Conservation (phyloP, 495 filamentous ascomycete species). For the Opeltia flavorubescens region DNA sequence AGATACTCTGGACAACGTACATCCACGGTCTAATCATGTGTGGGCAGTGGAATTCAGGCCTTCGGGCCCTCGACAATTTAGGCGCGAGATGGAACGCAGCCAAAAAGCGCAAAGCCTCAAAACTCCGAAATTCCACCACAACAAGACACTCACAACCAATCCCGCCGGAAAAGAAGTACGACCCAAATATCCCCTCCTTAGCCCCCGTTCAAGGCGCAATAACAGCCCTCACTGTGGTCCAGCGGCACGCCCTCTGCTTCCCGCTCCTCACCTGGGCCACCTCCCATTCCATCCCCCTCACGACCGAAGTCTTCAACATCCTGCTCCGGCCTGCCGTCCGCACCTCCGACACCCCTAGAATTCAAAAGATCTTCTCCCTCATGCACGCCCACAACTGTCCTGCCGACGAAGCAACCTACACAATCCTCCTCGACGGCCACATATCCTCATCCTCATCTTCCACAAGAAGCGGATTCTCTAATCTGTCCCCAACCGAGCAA, state of each 20-base stretch:
- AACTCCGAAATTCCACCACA: not conserved
- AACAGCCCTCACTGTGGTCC: constrained; percentile 30
- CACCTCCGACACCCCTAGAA: constrained; percentile 21
- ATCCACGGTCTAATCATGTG: constrained; percentile 43
- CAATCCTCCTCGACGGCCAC: constrained; percentile 36
- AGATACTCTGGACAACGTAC: constrained; percentile 42
- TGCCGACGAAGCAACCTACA: constrained; percentile 39
- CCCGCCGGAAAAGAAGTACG: constrained; percentile 18
- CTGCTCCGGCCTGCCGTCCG: constrained; percentile 43
- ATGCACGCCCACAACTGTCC: constrained; percentile 32
- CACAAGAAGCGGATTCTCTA: constrained; percentile 3
- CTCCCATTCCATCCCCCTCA: constrained; percentile 39
- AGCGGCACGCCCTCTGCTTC: constrained; percentile 25
- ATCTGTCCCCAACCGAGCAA: constrained; percentile 20
- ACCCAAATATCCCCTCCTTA: constrained; percentile 39
- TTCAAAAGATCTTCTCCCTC: constrained; percentile 27
- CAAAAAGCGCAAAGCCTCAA: constrained; percentile 7
- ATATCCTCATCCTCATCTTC: constrained; percentile 21
- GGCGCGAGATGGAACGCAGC: constrained; percentile 30
- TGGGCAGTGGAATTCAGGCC: constrained; percentile 29
- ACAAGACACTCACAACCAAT: constrained; percentile 2
- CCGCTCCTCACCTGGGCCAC: constrained; percentile 45
- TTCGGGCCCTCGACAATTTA: constrained; percentile 49
- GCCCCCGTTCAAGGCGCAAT: constrained; percentile 48
- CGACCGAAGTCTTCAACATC: constrained; percentile 55